phyloP scores from a whole-genome alignment of 2,329 filamentous ascomycete genomes.

The Xylariaceae sp. region DNA sequence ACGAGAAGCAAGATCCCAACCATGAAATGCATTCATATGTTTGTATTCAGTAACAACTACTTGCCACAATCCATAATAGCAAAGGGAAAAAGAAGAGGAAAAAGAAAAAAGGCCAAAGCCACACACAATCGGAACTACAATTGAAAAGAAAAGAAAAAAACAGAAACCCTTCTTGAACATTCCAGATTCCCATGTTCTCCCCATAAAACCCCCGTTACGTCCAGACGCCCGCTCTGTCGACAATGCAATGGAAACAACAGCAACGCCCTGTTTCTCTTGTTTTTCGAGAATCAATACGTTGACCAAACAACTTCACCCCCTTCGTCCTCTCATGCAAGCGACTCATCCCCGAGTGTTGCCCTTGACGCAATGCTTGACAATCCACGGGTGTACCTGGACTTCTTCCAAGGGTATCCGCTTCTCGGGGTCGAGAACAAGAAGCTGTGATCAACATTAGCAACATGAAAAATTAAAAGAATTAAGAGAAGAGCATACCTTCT shows the following conservation, averaged over 20 bases:
- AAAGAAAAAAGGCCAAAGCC: background rate
- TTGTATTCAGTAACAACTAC: conserved; percentile 12
- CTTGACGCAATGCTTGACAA: conserved; percentile 84
- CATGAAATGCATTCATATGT: background rate
- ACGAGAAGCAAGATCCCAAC: background rate
- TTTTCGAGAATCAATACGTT: conserved; percentile 12
- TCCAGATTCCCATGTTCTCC: conserved; percentile 21
- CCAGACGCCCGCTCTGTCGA: conserved; percentile 21
- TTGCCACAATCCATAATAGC: conserved; percentile 15
- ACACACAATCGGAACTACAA: conserved; percentile 6
- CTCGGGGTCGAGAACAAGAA: conserved; percentile 87
- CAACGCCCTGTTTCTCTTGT: background rate
- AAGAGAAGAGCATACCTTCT: conserved; percentile 56
- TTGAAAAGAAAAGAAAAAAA: conserved; percentile 6
- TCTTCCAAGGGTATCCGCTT: conserved; percentile 88
- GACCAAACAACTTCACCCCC: background rate
- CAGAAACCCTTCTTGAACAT: conserved; percentile 22
- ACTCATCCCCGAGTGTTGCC: conserved; percentile 50
- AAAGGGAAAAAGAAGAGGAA: background rate
- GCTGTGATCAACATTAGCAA: conserved; percentile 39
- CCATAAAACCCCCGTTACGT: background rate
- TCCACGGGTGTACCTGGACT: conserved; percentile 89
- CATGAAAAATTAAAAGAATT: background rate
- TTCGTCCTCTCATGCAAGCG: conserved; percentile 24
- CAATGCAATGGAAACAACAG: conserved; percentile 18